Conservation (phyloP, 2,329 filamentous ascomycete species). For the Penicillium olsonii region DNA sequence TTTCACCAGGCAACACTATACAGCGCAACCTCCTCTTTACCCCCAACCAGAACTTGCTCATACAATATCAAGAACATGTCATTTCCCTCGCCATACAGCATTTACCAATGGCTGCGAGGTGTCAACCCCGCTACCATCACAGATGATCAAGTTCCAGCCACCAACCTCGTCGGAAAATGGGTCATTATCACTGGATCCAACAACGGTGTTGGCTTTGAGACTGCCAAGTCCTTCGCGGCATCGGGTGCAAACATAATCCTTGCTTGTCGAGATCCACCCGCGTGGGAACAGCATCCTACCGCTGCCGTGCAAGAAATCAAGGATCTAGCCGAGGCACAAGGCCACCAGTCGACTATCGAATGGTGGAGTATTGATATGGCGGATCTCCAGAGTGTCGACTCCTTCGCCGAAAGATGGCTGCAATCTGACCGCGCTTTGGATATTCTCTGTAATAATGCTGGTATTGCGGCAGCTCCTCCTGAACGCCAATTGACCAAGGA, state of each 20-base stretch:
- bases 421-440: constrained; percentile 11
- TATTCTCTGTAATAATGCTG: constrained; percentile 19
- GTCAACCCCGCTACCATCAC: neutral
- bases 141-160: constrained; percentile 7
- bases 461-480: neutral
- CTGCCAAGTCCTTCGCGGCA: constrained; percentile 14
- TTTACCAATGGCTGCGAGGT: neutral
- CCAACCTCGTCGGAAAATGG: constrained; percentile 15
- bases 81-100: neutral
- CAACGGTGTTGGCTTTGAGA: constrained; percentile 17
- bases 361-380: constrained; percentile 19
- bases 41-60: neutral
- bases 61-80: neutral
- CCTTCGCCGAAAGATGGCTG: constrained; percentile 14
- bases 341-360: constrained; percentile 12
- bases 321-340: constrained; percentile 5
- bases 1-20: neutral
- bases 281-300: constrained; percentile 14
- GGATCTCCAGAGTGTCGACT: constrained; percentile 14
- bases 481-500: constrained; percentile 11
- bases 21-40: neutral
- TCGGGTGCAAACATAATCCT: constrained; percentile 22
- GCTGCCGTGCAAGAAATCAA: constrained; percentile 11
- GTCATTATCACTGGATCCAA: constrained; percentile 18
- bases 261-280: constrained; percentile 17